Evolutionary conservation across 1,284 basidiomycete species (phyloP).

Genomic region (Trametes pubescens): DNA sequence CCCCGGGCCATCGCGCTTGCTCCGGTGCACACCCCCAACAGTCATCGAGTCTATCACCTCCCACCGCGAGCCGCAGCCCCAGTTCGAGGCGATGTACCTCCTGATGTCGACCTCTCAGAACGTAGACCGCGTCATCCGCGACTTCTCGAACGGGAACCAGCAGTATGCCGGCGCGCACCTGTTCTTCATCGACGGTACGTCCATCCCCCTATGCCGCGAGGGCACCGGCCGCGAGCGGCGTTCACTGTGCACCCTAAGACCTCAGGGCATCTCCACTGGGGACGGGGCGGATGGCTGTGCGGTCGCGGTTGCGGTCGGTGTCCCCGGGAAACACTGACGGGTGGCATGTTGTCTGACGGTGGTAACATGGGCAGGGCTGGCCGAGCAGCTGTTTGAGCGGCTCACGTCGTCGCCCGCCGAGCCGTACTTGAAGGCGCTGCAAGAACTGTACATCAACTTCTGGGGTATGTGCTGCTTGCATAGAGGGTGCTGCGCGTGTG

Average conservation of each 20-base stretch:
- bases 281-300: background rate
- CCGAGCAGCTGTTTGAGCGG: conserved; percentile 78
- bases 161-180: conserved; percentile 92
- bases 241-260: background rate
- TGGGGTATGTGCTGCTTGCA: conserved; percentile 66
- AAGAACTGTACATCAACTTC: conserved; percentile 91
- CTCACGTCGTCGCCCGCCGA: conserved; percentile 78
- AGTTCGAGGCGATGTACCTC: conserved; percentile 91
- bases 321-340: conserved; percentile 9
- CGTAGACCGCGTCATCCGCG: conserved; percentile 89
- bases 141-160: conserved; percentile 72
- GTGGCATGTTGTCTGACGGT: conserved; percentile 14
- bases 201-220: background rate
- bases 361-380: conserved; percentile 57
- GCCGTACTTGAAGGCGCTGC: conserved; percentile 72
- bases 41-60: conserved; percentile 83
- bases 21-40: conserved; percentile 41
- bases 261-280: background rate
- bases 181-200: conserved; percentile 93
- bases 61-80: conserved; percentile 74
- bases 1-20: background rate
- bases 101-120: conserved; percentile 96
- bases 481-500: background rate
- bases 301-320: conserved; percentile 5
- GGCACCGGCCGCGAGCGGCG: conserved; percentile 7